Evolutionary conservation across 2,329 filamentous ascomycete genomes (phyloP).

Genomic region (Talaromyces verruculosus): DNA sequence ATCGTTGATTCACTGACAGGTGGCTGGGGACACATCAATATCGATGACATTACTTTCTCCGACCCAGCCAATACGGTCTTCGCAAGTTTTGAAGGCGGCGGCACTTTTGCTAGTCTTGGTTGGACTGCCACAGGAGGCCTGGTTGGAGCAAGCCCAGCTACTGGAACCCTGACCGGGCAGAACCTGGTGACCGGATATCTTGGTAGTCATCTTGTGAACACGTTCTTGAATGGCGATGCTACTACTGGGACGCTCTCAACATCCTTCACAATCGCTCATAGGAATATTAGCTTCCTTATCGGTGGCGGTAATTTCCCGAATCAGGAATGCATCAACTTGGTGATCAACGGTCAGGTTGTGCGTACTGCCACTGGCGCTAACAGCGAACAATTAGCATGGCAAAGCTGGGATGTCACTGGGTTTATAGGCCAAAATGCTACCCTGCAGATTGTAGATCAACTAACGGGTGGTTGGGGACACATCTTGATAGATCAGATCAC

Average conservation of each 20-base stretch:
- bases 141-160: no score
- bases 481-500: slow-evolving; percentile 14
- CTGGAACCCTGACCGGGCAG: no score
- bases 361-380: not conserved
- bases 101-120: no score
- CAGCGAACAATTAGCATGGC: not conserved
- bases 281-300: not conserved
- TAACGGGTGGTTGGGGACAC: not conserved
- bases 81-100: no score
- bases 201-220: no score
- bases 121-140: no score
- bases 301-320: not conserved
- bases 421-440: not conserved
- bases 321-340: not conserved
- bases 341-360: not conserved
- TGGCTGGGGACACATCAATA: not conserved
- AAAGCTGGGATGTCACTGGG: not conserved
- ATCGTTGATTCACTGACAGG: not conserved
- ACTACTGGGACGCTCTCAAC: no score
- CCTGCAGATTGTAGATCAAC: not conserved
- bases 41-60: slow-evolving; percentile 14
- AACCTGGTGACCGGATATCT: no score
- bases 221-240: no score
- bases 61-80: not conserved
- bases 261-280: not conserved